Base-by-base conservation (phyloP, 139 green algal genomes). In the Coelastrella sp. region DNA sequence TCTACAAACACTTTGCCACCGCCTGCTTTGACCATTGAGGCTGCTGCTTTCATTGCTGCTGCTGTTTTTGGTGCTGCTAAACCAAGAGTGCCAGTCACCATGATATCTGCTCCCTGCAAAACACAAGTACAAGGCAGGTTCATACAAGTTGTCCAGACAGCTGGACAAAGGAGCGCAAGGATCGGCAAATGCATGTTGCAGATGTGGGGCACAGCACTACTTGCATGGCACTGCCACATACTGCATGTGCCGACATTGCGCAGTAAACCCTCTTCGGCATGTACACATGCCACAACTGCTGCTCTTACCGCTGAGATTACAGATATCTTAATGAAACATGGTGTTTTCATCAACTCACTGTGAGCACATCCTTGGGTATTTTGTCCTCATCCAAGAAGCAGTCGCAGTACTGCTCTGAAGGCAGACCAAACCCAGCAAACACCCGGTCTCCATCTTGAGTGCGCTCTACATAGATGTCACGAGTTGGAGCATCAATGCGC, bases 71-170 rank as follows among this genome's bases (percentile, higher is more conserved):
- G 89, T 76, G 93, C 94, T 5, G 94, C 94, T 69, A 98, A 88
- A 1, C 94, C 96, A 40, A 98, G 88, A 4, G 95, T 98, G 59
- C 96, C 96, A 1, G 91, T 96, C 40, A 98, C 94, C 40, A 98
- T 63, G 23, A 95, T 85, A 21, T 88, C 67, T 7, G 92, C 88
- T 3, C n/a, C 30, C 89, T 93, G 53, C 53, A 64, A 2, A 57
- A 11, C 19, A 64, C 4, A 64, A 2, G 6, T 5, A 64, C 4
- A n/a, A 64, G 6, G 30, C 53, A 23, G 25, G 53, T 30, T 30
- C 15, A 30, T 21, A 53, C 8, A 8, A 53, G 45, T 8, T 53
- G 11, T 21, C 8, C 45, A 53, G 45, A 8, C 45, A 8, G 8
- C 11, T 53, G 8, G 11, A 53, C 11, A 53, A 8, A 53, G 45